Conservation (phyloP, 2,329 filamentous ascomycete species). For the Aurifilum marmelostoma region DNA sequence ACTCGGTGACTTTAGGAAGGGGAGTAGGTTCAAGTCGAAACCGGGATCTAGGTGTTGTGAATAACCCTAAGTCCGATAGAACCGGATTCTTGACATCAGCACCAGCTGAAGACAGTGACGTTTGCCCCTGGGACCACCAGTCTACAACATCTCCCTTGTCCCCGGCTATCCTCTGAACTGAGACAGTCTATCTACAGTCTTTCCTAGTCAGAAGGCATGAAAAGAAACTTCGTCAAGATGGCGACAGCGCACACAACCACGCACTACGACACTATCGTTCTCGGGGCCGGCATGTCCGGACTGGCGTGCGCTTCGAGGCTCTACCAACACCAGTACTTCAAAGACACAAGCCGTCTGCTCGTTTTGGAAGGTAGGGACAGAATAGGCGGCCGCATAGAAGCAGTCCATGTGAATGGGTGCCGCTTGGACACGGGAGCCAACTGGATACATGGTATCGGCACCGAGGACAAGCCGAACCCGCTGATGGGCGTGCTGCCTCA, state of each 20-base stretch:
- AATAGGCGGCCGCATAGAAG: conserved; percentile 19
- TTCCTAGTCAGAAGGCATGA: not conserved
- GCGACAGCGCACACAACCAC: not conserved
- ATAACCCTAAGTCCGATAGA: conserved; percentile 13
- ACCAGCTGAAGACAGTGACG: not conserved
- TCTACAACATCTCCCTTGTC: not conserved
- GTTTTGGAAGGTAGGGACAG: conserved; percentile 15
- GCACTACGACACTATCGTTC: conserved; percentile 19
- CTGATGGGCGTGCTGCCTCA: conserved; percentile 14
- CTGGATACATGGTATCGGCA: conserved; percentile 23
- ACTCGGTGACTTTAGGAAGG: not conserved
- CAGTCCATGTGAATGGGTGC: conserved; percentile 18
- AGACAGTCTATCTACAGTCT: too few species aligned
- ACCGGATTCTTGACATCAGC: conserved; percentile 7
- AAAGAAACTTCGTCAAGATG: not conserved
- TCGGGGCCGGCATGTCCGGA: conserved; percentile 21
- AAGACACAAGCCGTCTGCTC: conserved; percentile 2
- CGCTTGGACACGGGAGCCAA: conserved; percentile 23
- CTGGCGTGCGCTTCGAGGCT: conserved; percentile 20
- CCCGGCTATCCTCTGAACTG: not conserved
- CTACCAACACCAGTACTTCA: conserved; percentile 14
- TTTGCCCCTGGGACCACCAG: not conserved
- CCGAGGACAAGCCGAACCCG: conserved; percentile 18
- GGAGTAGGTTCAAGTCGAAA: not conserved
- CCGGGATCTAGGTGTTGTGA: not conserved